Base-by-base conservation (phyloP, 176 grass and related monocot genomes). In the Dactylis glomerata region DNA sequence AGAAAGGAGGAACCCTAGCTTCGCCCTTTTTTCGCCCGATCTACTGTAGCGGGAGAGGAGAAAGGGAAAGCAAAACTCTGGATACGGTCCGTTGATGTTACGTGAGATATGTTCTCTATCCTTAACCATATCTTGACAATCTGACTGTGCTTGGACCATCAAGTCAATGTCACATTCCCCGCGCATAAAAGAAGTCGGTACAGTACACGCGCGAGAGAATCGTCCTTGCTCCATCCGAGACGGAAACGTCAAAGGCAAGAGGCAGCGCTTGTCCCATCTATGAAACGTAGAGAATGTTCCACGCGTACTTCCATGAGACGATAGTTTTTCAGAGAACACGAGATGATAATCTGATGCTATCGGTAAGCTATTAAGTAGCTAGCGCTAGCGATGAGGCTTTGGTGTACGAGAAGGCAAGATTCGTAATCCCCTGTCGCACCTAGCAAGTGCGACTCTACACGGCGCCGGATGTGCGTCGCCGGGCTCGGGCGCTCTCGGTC, bases 231-330 rank as follows among this genome's bases (percentile, higher is more conserved):
- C 59, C 59, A 68, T 8, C n/a, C 74, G 42, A 22, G 40, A 28
- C 40, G 80, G 50, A 37, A 65, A 20, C 64, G 42, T 54, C 81
- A 82, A 84, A 42, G 24, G 15, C 10, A 20, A 74, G 69, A 17
- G 69, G 14, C 67, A 16, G 69, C 15, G 5, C 45, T 50, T 31
- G 70, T 28, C 9, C 17, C 23, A 16, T 42, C 12, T 26, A 14
- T 24, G 27, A 0, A 30, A 26, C 52, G 67, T 19, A 6, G 64
- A 79, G 81, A 79, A 84, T 88, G 75, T 56, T 73, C 70, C 70
- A 73, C 24, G 3, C 73, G 7, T 49, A 31, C 26, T 47, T 2
- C 42, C 81, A 30, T 9, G 70, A 26, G 33, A 44, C 28, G 68
- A 65, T 19, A 19, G 6, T 19, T 19, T 10, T 34, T 65, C 62